phyloP scores from a whole-genome alignment of 805 yeast genomes.

The Hagleromyces aurorensis region DNA sequence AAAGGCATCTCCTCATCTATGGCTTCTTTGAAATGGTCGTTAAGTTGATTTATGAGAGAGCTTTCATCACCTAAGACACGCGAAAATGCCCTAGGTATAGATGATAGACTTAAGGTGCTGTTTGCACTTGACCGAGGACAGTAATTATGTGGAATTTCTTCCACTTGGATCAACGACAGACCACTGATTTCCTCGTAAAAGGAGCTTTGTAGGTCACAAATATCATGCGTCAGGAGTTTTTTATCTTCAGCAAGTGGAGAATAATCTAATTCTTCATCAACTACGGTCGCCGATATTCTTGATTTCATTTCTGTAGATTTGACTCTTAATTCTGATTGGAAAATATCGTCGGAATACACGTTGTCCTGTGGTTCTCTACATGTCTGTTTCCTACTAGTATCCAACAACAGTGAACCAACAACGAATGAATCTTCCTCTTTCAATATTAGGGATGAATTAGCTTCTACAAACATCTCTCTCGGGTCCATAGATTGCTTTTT shows the following conservation, averaged over 20 bases:
- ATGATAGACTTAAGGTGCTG: conserved; percentile 8
- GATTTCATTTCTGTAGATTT: conserved; percentile 1
- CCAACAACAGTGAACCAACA: conserved; percentile 18
- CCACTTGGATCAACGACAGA: conserved; percentile 8
- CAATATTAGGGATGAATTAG: conserved; percentile 2
- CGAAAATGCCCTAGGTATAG: conserved; percentile 10
- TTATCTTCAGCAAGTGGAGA: conserved; percentile 1
- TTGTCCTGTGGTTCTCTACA: conserved; percentile 3
- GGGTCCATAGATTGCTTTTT: conserved; percentile 13
- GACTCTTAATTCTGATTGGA: background rate
- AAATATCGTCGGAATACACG: background rate
- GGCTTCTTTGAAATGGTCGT: background rate
- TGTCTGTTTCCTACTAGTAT: conserved; percentile 1
- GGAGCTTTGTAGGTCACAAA: conserved; percentile 5
- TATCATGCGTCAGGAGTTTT: conserved; percentile 1
- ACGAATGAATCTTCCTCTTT: conserved; percentile 11
- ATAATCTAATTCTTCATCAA: background rate
- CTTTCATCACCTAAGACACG: conserved; percentile 7
- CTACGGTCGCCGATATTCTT: conserved; percentile 1
- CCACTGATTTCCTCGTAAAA: conserved; percentile 7
- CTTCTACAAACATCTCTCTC: conserved; percentile 19
- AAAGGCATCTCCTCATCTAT: conserved; percentile 1
- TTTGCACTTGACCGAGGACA: conserved; percentile 5
- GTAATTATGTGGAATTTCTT: conserved; percentile 8
- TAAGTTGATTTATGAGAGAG: background rate